Percentiles rank a stretch among this genome's conserved stretches.
These are phyloP conservation scores for Arabidopsis arenosa DNA, from an alignment of 345 rosid species.

Conservation along the genomic window DNA sequence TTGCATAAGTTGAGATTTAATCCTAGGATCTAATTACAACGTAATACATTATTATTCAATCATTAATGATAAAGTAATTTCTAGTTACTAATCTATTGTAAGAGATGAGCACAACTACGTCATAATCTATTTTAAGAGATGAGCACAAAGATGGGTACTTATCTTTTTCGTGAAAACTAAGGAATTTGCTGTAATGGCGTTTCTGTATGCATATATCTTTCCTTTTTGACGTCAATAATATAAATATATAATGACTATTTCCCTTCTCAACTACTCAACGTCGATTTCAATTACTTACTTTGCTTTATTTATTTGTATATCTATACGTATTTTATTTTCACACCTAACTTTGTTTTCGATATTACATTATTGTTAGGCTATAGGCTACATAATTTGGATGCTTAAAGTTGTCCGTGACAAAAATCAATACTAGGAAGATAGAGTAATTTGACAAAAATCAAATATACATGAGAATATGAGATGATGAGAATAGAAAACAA, in stretches of 20 bases:
- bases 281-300: not conserved
- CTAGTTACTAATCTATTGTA: not conserved
- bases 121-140: not conserved
- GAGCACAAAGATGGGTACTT: not conserved
- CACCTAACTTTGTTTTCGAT: not conserved
- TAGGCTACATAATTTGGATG: not conserved
- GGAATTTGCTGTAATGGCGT: slow-evolving; percentile 4
- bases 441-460: not conserved
- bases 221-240: not conserved
- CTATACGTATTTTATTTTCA: not conserved
- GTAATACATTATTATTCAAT: not conserved
- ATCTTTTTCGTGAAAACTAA: slow-evolving; percentile 4
- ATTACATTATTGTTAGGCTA: not conserved
- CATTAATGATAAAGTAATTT: not conserved
- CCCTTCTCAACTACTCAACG: not conserved
- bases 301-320: not conserved
- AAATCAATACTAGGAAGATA: not conserved
- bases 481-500: no score
- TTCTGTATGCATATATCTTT: not conserved
- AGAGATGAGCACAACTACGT: not conserved
- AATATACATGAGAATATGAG: no score
- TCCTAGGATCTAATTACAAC: not conserved
- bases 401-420: not conserved
- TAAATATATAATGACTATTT: not conserved
- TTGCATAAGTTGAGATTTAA: not conserved